A percentile compares a stretch with the other conserved stretches of the same genome.
phyloP scores from a whole-genome alignment of 345 rosid genomes.

The Pugionium cornutum region DNA sequence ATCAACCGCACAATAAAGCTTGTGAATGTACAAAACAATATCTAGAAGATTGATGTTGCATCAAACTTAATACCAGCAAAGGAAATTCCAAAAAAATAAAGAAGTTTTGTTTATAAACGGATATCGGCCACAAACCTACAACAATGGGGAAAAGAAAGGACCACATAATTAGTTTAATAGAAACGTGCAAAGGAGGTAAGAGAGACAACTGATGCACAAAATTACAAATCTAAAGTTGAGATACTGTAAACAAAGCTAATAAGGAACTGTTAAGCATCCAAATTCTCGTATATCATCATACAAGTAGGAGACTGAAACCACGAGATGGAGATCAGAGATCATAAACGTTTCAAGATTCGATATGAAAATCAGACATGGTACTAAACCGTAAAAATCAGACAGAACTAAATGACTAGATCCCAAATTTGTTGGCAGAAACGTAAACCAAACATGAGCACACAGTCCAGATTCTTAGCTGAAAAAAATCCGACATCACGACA shows the following conservation, averaged over 20 bases:
- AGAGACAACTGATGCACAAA: background rate
- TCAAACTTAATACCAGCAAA: background rate
- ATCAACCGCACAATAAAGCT: background rate
- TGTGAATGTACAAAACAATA: background rate
- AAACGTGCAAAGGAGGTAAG: slow-evolving; percentile 24
- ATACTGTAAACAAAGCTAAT: slow-evolving; percentile 6
- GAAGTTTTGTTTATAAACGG: background rate
- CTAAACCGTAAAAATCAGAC: background rate
- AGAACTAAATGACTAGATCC: background rate
- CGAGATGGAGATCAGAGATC: background rate
- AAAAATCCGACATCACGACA: background rate
- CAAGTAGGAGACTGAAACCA: too few species aligned
- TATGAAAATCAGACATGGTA: background rate
- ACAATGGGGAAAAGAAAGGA: slow-evolving; percentile 9
- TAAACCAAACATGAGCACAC: too few species aligned
- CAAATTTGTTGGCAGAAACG: background rate
- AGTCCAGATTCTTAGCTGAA: background rate
- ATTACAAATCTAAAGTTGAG: slow-evolving; percentile 18
- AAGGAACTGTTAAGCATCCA: background rate
- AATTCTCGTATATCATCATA: background rate
- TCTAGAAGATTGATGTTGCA: background rate
- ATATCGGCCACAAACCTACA: slow-evolving; percentile 14
- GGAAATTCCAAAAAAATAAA: background rate
- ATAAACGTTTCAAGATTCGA: background rate
- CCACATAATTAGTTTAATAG: slow-evolving; percentile 4